These are phyloP conservation scores for Lepidopterella palustris DNA, from an alignment of 495 filamentous ascomycete species.

Conservation along the genomic window DNA sequence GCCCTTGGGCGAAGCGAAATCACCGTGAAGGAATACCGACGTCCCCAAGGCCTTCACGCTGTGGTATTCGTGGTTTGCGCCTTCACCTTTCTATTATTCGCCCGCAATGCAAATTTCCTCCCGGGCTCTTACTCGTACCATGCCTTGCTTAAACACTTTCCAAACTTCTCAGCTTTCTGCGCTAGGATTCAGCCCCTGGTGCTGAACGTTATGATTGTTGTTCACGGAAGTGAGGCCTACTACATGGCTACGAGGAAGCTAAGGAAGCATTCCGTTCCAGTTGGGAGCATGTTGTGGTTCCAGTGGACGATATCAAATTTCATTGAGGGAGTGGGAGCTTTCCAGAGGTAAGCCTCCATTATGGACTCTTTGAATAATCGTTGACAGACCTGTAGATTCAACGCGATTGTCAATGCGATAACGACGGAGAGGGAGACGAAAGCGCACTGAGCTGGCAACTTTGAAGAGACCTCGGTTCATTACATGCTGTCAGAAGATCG, in stretches of 20 bases:
- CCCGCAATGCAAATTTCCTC: conserved; percentile 46
- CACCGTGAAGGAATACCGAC: conserved; percentile 49
- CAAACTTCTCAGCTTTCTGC: conserved; percentile 47
- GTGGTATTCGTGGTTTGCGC: conserved; percentile 45
- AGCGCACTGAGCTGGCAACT: conserved; percentile 40
- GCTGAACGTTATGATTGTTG: conserved; percentile 41
- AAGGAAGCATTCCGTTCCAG: conserved; percentile 50
- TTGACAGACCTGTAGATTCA: conserved; percentile 35
- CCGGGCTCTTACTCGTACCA: conserved; percentile 52
- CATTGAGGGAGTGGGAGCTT: conserved; percentile 53
- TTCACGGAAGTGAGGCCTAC: conserved; percentile 50
- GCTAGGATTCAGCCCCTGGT: conserved; percentile 40
- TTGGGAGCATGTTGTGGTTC: conserved; percentile 52
- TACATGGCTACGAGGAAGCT: conserved; percentile 47
- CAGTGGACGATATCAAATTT: conserved; percentile 52
- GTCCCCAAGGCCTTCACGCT: conserved; percentile 39
- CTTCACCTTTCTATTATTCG: conserved; percentile 42
- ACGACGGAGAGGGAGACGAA: conserved; percentile 45
- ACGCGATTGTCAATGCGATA: conserved; percentile 43
- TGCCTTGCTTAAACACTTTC: conserved; percentile 40
- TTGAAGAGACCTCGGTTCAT: too few species aligned
- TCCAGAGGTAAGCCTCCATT: conserved; percentile 34
- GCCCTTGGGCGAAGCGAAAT: conserved; percentile 51
- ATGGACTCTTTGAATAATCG: background rate
- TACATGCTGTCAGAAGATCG: too few species aligned